Base-by-base conservation (phyloP, 169 alveolate species). In the Toxoplasma gondii region DNA sequence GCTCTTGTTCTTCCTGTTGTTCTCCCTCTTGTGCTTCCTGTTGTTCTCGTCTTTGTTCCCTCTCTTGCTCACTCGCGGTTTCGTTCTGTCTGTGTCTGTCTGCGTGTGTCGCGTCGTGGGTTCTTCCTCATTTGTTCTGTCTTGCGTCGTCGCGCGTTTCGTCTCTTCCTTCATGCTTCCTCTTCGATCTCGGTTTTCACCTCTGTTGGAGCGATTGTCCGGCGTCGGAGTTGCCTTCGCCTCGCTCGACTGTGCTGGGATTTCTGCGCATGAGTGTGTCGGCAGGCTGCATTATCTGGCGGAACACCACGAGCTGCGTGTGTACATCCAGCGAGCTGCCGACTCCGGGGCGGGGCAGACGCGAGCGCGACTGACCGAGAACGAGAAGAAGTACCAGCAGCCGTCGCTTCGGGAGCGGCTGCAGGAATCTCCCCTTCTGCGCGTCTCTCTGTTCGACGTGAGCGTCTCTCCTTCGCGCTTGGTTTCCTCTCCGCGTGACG, bases 201-300 rank as follows among this genome's bases (percentile, higher is more conserved):
- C 12, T 49, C 58, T 49, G 58, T 49, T 49, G 58, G 12, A 12
- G 22, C 58, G 58, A 4, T 4, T 12, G 58, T 49, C 58, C 22
- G 22, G 58, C 4, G 58, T 49, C 12, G 12, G 43, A 7, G 27
- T 31, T 22, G 53, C 22, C 34, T 41, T 22, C 36, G 4, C 34
- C 88, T 31, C 12, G 22, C 17, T 80, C 88, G 9, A 5, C 44
- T 80, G 1, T 38, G 45, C 7, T 38, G 58, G 27, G 4, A 2
- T 41, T 41, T 80, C 22, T 12, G 31, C 12, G 22, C 38, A 78
- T 38, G 45, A 5, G 88, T 4, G 58, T 49, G 22, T 49, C 58
- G 58, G 58, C 84, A 74, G 84, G 84, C 84, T 74, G 84, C 84
- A 74, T 27, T 74, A 74, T n/a, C 49, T 74, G 45, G 84, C 84